Evolutionary conservation across 176 grass and related monocot species (phyloP).

Genomic region (Otatea glauca): DNA sequence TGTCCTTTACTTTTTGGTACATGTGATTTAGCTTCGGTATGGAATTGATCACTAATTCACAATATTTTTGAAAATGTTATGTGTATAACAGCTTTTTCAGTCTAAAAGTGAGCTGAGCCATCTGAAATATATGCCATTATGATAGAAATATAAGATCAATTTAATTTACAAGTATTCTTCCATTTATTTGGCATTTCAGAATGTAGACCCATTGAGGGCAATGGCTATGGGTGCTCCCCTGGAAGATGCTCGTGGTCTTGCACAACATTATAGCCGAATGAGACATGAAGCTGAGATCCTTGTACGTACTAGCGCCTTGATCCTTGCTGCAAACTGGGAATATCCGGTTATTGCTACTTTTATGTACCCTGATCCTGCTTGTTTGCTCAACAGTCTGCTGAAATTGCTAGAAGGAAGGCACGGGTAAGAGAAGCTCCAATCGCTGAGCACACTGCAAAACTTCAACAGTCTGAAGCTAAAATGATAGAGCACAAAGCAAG

Average conservation of each 20-base stretch:
- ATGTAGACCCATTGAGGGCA: constrained; percentile 83
- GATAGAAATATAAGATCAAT: constrained; percentile 24
- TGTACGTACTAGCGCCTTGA: constrained; percentile 39
- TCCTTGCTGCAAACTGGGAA: constrained; percentile 14
- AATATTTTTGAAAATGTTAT: background rate
- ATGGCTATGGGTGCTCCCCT: constrained; percentile 73
- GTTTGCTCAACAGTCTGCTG: constrained; percentile 67
- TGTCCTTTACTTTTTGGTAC: background rate
- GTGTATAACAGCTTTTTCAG: constrained; percentile 8
- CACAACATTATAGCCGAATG: constrained; percentile 97
- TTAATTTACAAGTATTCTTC: constrained; percentile 28
- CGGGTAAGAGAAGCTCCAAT: constrained; percentile 86
- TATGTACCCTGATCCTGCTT: constrained; percentile 39
- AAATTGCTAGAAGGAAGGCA: constrained; percentile 87
- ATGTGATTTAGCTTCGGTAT: constrained; percentile 10
- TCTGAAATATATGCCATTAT: constrained; percentile 13
- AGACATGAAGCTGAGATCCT: constrained; percentile 94
- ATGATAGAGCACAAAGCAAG: constrained; percentile 94
- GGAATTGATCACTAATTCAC: background rate
- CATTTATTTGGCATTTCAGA: constrained; percentile 63
- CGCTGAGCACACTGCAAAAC: constrained; percentile 80
- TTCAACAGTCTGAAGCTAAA: constrained; percentile 81
- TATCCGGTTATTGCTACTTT: constrained; percentile 25
- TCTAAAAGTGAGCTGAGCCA: constrained; percentile 22
- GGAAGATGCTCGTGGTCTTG: constrained; percentile 91